Evolutionary conservation across 208 protist species (phyloP), one percentile per base, ranked within the genome.

Genomic region (Leishmania martiniquensis): DNA sequence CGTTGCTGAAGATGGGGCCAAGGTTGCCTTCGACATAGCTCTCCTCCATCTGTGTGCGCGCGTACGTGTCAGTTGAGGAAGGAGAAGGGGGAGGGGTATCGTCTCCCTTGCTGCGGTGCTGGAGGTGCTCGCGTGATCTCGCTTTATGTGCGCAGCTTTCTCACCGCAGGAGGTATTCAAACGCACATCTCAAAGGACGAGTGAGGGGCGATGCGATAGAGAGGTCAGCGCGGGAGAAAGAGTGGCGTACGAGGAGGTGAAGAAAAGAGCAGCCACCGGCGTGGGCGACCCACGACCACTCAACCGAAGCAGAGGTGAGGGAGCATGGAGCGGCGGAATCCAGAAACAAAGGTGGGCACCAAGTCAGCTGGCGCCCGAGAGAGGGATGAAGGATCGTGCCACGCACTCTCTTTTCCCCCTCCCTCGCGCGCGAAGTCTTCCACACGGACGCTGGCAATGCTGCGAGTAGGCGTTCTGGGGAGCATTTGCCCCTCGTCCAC

Each of bases 21-120:
- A 97, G 89, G 69, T 93, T 85, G 7, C 93, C 93, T 15, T 91
- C 93, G 5, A 88, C 83, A 66, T 97, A 97, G 78, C 90, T 92
- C 69, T 97, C 91, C 72, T 85, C 81, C 84, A 91, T 91, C 17
- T 22, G 51, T 59, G 17, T 60, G 49, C 29, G 1, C 47, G 70
- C 5, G 70, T 29, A 13, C 32, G 70, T 63, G 0, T 49, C 37
- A 25, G 49, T 29, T 52, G 68, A 52, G 55, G 65, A 17, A 42
- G 1, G 51, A 65, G 22, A 59, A 39, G 32, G 66, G 17, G 29
- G 10, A 47, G 51, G 66, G 2, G n/a, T 25, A 44, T 39, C n/a
- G 9, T 72, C 32, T 72, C 5, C 22, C 42, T 25, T 32, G 42
- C 32, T 45, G 65, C 22, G 20, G 39, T 49, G 42, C 44, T 32